phyloP scores from a whole-genome alignment of 1,139 yeast species.

The Blastobotrys ciferrii region DNA sequence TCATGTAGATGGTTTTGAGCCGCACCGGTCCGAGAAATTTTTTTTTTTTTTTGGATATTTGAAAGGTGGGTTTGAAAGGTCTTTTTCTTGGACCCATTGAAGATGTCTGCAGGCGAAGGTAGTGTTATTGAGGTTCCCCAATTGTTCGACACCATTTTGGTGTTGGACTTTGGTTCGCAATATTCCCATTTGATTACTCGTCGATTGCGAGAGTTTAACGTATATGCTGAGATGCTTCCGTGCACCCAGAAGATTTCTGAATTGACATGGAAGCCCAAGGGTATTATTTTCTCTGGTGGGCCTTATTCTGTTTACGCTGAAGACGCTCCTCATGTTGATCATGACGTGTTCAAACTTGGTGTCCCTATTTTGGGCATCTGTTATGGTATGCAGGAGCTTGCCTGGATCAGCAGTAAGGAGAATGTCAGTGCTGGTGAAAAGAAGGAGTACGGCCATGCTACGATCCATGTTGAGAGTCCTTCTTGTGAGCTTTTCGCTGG shows the following conservation, averaged over 20 bases:
- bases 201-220: constrained; percentile 95
- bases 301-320: constrained; percentile 96
- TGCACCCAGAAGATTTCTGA: constrained; percentile 96
- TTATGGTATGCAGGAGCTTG: constrained; percentile 98
- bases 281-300: constrained; percentile 94
- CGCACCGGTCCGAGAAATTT: constrained; percentile 3
- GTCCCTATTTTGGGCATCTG: constrained; percentile 98
- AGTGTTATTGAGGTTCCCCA: constrained; percentile 56
- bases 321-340: constrained; percentile 97
- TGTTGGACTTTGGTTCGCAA: constrained; percentile 97
- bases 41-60: constrained; percentile 2
- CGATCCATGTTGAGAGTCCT: constrained; percentile 69
- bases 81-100: constrained; percentile 15
- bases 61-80: background rate
- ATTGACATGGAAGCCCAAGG: constrained; percentile 91
- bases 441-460: constrained; percentile 98
- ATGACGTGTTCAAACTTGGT: constrained; percentile 79
- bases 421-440: constrained; percentile 96
- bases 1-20: background rate
- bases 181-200: constrained; percentile 96
- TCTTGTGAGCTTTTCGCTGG: constrained; percentile 75
- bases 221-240: constrained; percentile 98
- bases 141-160: constrained; percentile 93
- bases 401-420: constrained; percentile 89
- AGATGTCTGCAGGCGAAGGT: constrained; percentile 2